Conservation (phyloP, 108 stramenopile species). For the Epipyxis sp. region DNA sequence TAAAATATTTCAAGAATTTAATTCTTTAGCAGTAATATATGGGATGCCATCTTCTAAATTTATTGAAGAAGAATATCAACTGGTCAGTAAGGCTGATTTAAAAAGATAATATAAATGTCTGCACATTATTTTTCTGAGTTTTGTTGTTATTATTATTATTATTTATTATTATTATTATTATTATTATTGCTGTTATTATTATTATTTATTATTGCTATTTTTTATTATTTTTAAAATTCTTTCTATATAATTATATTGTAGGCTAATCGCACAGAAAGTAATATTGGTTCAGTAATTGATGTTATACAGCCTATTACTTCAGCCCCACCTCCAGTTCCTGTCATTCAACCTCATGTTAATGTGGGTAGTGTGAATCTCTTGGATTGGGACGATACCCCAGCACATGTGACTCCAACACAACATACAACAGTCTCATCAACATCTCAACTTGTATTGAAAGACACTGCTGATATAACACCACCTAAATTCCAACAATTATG, state of each 20-base stretch:
- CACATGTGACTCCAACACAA: background rate
- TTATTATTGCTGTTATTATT: background rate
- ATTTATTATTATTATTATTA: background rate
- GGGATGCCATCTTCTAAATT: slow-evolving; percentile 82
- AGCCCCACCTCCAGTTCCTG: background rate
- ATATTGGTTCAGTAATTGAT: background rate
- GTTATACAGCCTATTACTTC: background rate
- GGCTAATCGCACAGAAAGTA: background rate
- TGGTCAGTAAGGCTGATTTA: no score
- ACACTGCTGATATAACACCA: background rate
- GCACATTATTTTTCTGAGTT: background rate
- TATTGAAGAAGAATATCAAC: slow-evolving; percentile 71
- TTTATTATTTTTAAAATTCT: background rate
- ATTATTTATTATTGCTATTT: background rate
- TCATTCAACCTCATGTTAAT: no score
- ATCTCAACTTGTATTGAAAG: background rate
- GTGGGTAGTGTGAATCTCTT: slow-evolving; percentile 14
- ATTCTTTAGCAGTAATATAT: slow-evolving; percentile 89
- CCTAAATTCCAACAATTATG: slow-evolving; percentile 18
- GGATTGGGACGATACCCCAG: slow-evolving; percentile 20
- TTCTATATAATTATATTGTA: background rate
- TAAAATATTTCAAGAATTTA: slow-evolving; percentile 84
- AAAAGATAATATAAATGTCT: no score
- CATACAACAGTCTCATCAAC: background rate
- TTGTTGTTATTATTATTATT: background rate